Evolutionary conservation across 257 asterid genomes (phyloP).

Genomic region (Fraxinus excelsior): DNA sequence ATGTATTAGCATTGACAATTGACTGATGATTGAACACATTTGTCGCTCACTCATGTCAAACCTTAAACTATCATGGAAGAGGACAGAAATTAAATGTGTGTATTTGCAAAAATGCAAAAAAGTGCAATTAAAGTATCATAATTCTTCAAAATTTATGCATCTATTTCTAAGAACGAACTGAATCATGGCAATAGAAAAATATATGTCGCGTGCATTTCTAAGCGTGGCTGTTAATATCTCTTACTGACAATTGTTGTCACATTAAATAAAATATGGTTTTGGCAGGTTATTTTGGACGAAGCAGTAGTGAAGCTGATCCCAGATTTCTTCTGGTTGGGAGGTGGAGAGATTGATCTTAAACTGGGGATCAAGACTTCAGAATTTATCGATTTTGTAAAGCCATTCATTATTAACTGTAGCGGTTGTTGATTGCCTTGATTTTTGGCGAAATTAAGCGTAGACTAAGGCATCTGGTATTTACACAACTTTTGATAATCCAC

Average conservation of each 20-base stretch:
- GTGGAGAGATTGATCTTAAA: slow-evolving; percentile 86
- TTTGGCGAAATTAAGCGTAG: too few relatives aligned
- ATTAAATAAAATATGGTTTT: slow-evolving; percentile 23
- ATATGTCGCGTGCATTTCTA: background rate
- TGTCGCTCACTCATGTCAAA: background rate
- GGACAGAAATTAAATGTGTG: background rate
- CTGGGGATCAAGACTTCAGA: slow-evolving; percentile 65
- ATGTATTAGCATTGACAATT: background rate
- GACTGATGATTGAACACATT: background rate
- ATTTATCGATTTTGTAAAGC: slow-evolving; percentile 59
- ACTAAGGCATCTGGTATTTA: too few relatives aligned
- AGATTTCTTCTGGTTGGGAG: slow-evolving; percentile 94
- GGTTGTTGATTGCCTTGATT: slow-evolving; percentile 33
- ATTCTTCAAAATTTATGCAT: too few relatives aligned
- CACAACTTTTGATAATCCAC: too few relatives aligned
- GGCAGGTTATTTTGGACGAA: slow-evolving; percentile 91
- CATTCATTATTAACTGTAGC: slow-evolving; percentile 74
- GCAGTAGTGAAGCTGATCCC: slow-evolving; percentile 77
- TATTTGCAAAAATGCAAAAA: background rate
- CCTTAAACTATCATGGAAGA: background rate
- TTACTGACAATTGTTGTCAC: background rate
- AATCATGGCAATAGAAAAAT: background rate
- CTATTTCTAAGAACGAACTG: too few relatives aligned
- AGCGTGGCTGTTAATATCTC: background rate
- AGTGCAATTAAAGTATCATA: background rate